These are phyloP conservation scores for Takashimella tepidaria DNA, from an alignment of 1,284 basidiomycete genomes.

Conservation along the genomic window DNA sequence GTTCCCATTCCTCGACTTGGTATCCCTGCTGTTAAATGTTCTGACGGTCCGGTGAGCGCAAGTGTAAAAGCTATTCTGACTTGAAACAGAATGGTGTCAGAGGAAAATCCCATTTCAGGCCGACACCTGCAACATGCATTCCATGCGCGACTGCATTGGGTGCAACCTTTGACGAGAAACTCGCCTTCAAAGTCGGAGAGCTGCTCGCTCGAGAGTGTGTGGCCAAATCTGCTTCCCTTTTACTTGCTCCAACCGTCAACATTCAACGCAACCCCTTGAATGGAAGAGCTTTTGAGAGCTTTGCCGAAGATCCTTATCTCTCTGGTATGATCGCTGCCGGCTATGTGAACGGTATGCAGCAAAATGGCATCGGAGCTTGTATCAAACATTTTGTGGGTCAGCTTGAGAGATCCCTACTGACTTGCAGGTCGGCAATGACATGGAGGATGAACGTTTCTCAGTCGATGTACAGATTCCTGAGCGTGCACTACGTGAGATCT, in stretches of 20 bases:
- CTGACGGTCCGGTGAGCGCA: constrained; percentile 15
- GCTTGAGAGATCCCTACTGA: no score
- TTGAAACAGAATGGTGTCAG: constrained; percentile 62
- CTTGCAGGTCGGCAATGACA: constrained; percentile 21
- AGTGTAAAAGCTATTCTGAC: constrained; percentile 8
- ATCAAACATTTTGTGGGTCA: constrained; percentile 52
- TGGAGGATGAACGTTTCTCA: constrained; percentile 8
- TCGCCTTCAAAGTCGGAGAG: constrained; percentile 58
- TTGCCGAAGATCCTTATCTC: neutral
- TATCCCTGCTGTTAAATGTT: constrained; percentile 53
- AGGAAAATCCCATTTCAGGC: constrained; percentile 55
- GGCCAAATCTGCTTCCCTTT: constrained; percentile 58
- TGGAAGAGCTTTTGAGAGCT: constrained; percentile 52
- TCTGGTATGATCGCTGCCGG: constrained; percentile 58
- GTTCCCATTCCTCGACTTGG: constrained; percentile 55
- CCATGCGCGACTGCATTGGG: constrained; percentile 27
- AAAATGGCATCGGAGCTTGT: constrained; percentile 58
- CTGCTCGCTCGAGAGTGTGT: constrained; percentile 62
- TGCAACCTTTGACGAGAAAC: constrained; percentile 35
- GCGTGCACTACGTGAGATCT: constrained; percentile 62
- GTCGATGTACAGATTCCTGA: constrained; percentile 60
- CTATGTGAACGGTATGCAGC: constrained; percentile 63
- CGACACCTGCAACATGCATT: constrained; percentile 23
- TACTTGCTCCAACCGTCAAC: constrained; percentile 68
- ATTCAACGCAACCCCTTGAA: constrained; percentile 70